Base-by-base conservation (phyloP, 192 early-diverging fungal species). In the Coemansia sp. region DNA sequence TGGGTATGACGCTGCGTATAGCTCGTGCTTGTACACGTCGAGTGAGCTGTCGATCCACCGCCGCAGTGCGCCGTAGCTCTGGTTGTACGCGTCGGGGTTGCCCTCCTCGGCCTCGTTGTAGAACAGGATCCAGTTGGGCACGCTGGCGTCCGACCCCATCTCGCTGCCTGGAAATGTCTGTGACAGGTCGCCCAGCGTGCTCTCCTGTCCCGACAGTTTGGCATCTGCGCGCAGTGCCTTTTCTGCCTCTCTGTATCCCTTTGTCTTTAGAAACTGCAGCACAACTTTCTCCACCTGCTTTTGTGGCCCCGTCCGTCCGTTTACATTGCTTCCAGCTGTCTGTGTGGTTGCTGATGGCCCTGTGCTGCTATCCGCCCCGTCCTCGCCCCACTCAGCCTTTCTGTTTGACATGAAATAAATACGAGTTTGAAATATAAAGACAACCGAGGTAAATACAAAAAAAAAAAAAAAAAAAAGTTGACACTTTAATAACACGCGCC, bases 31-130 rank as follows among this genome's bases (percentile, higher is more conserved):
- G 86, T 95, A 99, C 66, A 89, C 86, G 69, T 98, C 98, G 49
- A 99, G 84, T 6, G 95, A 98, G 64, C 91, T 91, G 58, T 98
- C 94, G 44, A 98, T 90, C 94, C 93, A 97, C 40, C 86, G 84
- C 47, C 91, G 76, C 59, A 99, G 80, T 66, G 84, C 84, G 18
- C 78, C 84, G 80, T 98, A 98, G 60, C 87, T 89, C 47, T 86
- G 73, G 47, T 90, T 88, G 65, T 97, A 97, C 11, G 89, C 89
- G 65, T 92, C 89, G 4, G 94, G 91, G 70, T 94, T 93, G 12
- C 86, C 91, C 67, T 81, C 80, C 82, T 89, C 92, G 34, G 79
- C 85, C 70, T 90, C 87, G 68, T 78, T 84, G 80, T 89, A 91
- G 71, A 86, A 85, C 56, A 87, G 69, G 12, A 91, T 81, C 77